A percentile compares a stretch with the other conserved stretches of the same genome.
These are phyloP conservation scores for Theobroma grandiflorum DNA, from an alignment of 441 rosid species.

Conservation along the genomic window DNA sequence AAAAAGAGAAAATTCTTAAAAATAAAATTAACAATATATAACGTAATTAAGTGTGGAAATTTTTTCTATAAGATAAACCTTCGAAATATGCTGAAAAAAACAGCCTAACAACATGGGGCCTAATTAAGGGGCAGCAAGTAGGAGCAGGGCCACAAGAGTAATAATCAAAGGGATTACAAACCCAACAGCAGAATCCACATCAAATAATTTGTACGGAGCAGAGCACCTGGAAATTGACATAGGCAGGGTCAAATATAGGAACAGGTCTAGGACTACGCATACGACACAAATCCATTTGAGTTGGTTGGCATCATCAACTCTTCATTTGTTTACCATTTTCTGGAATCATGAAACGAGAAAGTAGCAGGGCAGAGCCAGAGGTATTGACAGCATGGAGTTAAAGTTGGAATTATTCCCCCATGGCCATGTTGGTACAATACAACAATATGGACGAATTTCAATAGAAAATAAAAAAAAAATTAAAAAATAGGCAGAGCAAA, in stretches of 20 bases:
- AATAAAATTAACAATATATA: too few species aligned
- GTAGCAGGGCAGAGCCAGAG: slow-evolving; percentile 4
- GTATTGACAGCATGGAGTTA: slow-evolving; percentile 1
- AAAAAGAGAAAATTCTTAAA: too few species aligned
- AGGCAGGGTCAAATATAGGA: not conserved
- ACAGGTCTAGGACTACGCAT: not conserved
- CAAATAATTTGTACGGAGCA: slow-evolving; percentile 19
- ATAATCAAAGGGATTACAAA: slow-evolving; percentile 14
- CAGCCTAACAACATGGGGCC: not conserved
- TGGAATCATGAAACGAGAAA: slow-evolving; percentile 21
- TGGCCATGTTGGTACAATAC: slow-evolving; percentile 20
- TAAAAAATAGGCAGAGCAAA: not conserved
- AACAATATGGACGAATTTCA: slow-evolving; percentile 28
- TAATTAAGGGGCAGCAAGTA: not conserved
- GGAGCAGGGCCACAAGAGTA: slow-evolving; percentile 10
- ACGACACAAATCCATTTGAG: not conserved
- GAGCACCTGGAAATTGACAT: not conserved
- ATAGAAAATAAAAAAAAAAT: not conserved
- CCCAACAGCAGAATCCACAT: slow-evolving; percentile 21
- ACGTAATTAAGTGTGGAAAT: too few species aligned
- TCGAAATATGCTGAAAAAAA: not conserved
- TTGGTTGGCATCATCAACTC: slow-evolving; percentile 29
- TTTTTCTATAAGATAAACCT: too few species aligned
- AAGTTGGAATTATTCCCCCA: slow-evolving; percentile 24
- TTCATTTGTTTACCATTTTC: slow-evolving; percentile 13